Percentiles rank a stretch among this genome's conserved stretches.
phyloP scores from a whole-genome alignment of 345 rosid genomes.

The Melastoma malabathricum region DNA sequence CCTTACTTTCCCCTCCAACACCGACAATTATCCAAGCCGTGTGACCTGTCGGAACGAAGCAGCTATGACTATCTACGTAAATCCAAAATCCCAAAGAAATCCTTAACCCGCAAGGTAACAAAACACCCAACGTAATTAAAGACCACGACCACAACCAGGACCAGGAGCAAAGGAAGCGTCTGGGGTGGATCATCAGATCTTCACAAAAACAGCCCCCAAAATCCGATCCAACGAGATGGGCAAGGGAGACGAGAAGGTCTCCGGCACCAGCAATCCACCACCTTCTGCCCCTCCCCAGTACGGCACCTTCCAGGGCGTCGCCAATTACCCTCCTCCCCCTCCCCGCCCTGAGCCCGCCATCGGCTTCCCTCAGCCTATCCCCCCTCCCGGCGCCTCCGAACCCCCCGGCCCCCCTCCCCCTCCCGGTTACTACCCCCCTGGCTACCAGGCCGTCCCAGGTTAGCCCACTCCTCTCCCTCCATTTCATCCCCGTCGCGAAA shows the following conservation, averaged over 20 bases:
- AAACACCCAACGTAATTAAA: no score
- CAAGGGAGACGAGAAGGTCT: constrained; percentile 5
- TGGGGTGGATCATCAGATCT: no score
- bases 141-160: no score
- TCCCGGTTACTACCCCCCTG: constrained; percentile 31
- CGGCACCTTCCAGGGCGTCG: constrained; percentile 96
- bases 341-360: constrained; percentile 30
- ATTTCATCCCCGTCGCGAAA: no score
- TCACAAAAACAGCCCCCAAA: no score
- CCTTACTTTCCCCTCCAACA: no score
- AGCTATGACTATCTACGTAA: no score
- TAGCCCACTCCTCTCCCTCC: not conserved
- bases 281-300: constrained; percentile 24
- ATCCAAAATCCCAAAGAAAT: no score
- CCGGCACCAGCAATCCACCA: not conserved
- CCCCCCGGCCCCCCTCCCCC: constrained; percentile 30
- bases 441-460: constrained; percentile 77
- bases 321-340: constrained; percentile 68
- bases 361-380: constrained; percentile 80
- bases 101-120: no score
- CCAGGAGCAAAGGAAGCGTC: no score
- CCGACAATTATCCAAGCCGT: no score
- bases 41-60: no score
- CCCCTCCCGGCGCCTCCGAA: constrained; percentile 54
- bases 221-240: not conserved